These are phyloP conservation scores for Viola pubescens DNA, from an alignment of 441 rosid species.

Conservation along the genomic window DNA sequence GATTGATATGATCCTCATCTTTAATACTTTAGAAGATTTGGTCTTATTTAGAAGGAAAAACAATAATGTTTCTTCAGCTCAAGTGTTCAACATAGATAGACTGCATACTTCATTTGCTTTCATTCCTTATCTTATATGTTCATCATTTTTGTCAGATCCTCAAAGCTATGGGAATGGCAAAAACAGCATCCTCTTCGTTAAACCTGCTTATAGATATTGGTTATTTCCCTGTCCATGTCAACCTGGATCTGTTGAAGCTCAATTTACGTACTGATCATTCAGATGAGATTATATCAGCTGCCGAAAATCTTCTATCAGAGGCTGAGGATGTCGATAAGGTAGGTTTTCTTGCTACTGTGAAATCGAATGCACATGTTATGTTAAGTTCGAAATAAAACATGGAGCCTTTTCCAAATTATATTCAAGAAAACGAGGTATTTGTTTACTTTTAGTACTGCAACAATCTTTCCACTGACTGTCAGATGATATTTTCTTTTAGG, in stretches of 20 bases:
- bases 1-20: constrained; percentile 9
- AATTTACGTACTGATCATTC: constrained; percentile 60
- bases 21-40: neutral
- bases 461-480: neutral
- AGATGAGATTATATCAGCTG: constrained; percentile 55
- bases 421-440: neutral
- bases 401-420: neutral
- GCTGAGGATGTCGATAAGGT: constrained; percentile 67
- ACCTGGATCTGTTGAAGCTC: constrained; percentile 78
- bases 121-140: constrained; percentile 7
- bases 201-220: constrained; percentile 84
- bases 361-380: too few relatives aligned
- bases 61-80: constrained; percentile 8
- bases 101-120: constrained; percentile 3
- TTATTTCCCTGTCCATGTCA: constrained; percentile 86
- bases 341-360: constrained; percentile 23
- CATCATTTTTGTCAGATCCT: constrained; percentile 48
- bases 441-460: neutral
- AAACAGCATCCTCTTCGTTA: constrained; percentile 65
- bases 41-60: constrained; percentile 2
- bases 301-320: constrained; percentile 58
- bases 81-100: neutral
- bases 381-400: neutral
- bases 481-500: constrained; percentile 32
- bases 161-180: constrained; percentile 69